A percentile compares a stretch with the other conserved stretches of the same genome.
phyloP scores from a whole-genome alignment of 2,329 filamentous ascomycete species.

The Colletotrichum sp. region DNA sequence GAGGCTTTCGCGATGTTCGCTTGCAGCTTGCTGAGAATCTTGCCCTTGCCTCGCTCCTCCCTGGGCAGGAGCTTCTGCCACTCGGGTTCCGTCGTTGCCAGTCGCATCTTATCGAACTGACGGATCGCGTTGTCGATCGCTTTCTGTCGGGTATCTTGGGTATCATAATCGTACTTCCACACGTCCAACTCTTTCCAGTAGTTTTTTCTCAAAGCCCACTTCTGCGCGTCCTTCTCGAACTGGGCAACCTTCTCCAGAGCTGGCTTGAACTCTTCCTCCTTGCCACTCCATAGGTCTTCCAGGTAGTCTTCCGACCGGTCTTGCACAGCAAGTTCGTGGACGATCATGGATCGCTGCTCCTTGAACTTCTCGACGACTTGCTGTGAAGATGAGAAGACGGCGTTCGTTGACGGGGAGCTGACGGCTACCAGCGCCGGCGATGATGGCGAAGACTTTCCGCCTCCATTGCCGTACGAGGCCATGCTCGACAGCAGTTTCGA shows the following conservation, averaged over 20 bases:
- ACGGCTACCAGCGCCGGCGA: conserved; percentile 63
- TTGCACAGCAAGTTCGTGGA: conserved; percentile 65
- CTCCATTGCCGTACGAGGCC: conserved; percentile 34
- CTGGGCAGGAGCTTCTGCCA: conserved; percentile 67
- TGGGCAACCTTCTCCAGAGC: conserved; percentile 65
- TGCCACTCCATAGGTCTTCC: conserved; percentile 54
- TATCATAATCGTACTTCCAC: conserved; percentile 64
- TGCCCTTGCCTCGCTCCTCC: conserved; percentile 64
- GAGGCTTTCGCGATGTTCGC: conserved; percentile 59
- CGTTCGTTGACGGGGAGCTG: conserved; percentile 57
- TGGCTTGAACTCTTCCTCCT: conserved; percentile 57
- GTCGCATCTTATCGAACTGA: conserved; percentile 63
- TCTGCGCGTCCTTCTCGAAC: conserved; percentile 50
- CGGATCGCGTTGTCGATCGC: conserved; percentile 67
- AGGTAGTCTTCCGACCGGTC: conserved; percentile 57
- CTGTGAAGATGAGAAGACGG: conserved; percentile 55
- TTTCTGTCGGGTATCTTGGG: conserved; percentile 59
- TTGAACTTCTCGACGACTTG: conserved; percentile 58
- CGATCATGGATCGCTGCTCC: conserved; percentile 56
- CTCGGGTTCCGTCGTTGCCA: conserved; percentile 60
- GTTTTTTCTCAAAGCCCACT: conserved; percentile 60
- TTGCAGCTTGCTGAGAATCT: conserved; percentile 66
- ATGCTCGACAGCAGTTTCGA: conserved; percentile 46
- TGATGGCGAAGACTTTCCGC: conserved; percentile 49
- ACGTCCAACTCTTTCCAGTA: conserved; percentile 70